These are phyloP conservation scores for Cystofilobasidium capitatum DNA, from an alignment of 768 basidiomycete species.

Conservation along the genomic window DNA sequence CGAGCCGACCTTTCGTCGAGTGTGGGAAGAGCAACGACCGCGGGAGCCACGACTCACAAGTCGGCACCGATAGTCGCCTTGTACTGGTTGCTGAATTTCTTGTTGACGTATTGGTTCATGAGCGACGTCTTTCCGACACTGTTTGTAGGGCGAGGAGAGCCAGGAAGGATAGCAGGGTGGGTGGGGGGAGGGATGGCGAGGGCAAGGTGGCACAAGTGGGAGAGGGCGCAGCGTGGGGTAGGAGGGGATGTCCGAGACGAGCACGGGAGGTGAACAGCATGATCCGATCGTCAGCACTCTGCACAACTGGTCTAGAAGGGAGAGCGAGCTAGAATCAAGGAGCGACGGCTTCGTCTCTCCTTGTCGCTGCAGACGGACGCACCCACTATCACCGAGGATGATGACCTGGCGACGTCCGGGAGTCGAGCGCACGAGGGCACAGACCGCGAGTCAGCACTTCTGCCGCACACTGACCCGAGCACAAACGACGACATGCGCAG, in stretches of 20 bases:
- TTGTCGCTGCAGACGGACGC: neutral
- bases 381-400: slow-evolving; percentile 75
- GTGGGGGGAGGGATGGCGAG: neutral
- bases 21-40: neutral
- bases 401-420: slow-evolving; percentile 59
- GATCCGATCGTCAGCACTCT: neutral
- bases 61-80: slow-evolving; percentile 64
- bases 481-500: neutral
- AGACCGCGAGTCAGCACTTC: slow-evolving; percentile 47
- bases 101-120: slow-evolving; percentile 99
- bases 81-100: slow-evolving; percentile 98
- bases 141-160: neutral
- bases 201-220: neutral
- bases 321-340: neutral
- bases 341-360: neutral
- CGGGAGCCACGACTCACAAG: slow-evolving; percentile 9
- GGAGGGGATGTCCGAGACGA: neutral
- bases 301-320: neutral
- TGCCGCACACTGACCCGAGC: slow-evolving; percentile 20
- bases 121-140: slow-evolving; percentile 99
- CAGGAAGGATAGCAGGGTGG: neutral
- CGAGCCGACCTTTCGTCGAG: too few relatives aligned
- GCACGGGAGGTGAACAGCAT: neutral
- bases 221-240: slow-evolving; percentile 2
- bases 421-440: slow-evolving; percentile 79